phyloP scores from a whole-genome alignment of 2,329 filamentous ascomycete species.

The Colletotrichum lini region DNA sequence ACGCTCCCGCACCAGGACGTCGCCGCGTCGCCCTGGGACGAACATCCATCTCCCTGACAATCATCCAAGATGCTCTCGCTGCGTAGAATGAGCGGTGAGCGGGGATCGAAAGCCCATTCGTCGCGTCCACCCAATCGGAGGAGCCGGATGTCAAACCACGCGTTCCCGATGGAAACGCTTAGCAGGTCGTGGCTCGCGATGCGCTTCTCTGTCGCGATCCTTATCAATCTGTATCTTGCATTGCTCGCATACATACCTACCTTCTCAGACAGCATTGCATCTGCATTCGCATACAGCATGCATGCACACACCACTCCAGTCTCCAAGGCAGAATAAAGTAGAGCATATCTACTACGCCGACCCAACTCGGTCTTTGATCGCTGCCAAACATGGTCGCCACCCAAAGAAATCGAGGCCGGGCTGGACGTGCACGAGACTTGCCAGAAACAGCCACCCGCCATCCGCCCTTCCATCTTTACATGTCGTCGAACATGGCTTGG shows the following conservation, averaged over 20 bases:
- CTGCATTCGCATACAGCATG: conserved; percentile 19
- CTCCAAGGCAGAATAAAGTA: neutral
- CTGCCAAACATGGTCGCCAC: conserved; percentile 1
- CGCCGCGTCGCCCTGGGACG: conserved; percentile 5
- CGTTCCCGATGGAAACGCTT: conserved; percentile 20
- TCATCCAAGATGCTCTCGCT: neutral
- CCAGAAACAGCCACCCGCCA: conserved; percentile 23
- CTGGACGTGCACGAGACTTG: conserved; percentile 22
- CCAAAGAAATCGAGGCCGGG: conserved; percentile 1
- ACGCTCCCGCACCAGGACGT: neutral
- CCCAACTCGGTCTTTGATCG: neutral
- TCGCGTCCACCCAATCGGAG: conserved; percentile 2
- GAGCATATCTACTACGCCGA: neutral
- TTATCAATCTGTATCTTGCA: conserved; percentile 23
- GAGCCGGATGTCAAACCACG: conserved; percentile 13
- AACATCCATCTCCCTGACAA: conserved; percentile 6
- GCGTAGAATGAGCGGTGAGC: conserved; percentile 33
- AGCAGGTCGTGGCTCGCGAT: conserved; percentile 3
- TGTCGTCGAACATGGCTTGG: neutral
- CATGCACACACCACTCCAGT: neutral
- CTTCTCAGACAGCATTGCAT: conserved; percentile 28
- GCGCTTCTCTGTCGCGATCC: neutral
- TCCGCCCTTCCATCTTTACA: neutral
- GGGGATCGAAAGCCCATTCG: conserved; percentile 16
- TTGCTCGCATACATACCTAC: conserved; percentile 31